Evolutionary conservation across 202 grass and related monocot species (phyloP).

Genomic region (Setaria italica): DNA sequence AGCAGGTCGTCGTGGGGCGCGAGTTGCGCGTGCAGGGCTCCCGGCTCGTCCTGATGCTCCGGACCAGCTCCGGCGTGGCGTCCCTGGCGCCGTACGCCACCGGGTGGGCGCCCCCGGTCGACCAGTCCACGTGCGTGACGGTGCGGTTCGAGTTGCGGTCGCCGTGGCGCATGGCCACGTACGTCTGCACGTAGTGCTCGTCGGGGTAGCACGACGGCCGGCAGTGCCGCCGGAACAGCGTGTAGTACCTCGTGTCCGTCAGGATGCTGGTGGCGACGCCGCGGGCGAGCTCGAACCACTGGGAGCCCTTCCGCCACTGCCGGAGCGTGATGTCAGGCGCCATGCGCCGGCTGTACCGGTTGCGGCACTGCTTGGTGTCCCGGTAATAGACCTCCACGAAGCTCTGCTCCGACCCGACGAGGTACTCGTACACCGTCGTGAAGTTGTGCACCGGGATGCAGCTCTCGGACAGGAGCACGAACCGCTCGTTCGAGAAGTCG

Average conservation of each 20-base stretch:
- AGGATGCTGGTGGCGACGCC: conserved; percentile 58
- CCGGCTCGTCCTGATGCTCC: conserved; percentile 54
- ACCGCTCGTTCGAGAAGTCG: conserved; percentile 94
- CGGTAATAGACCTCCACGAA: conserved; percentile 81
- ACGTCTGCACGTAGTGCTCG: conserved; percentile 92
- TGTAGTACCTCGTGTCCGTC: conserved; percentile 62
- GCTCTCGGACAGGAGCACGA: conserved; percentile 90
- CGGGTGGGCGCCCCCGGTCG: conserved; percentile 63
- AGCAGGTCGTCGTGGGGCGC: conserved; percentile 54
- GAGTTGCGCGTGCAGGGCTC: conserved; percentile 69
- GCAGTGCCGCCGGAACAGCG: conserved; percentile 68
- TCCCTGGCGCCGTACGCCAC: conserved; percentile 51
- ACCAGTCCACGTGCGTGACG: conserved; percentile 87
- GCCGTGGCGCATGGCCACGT: conserved; percentile 63
- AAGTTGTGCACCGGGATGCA: conserved; percentile 89
- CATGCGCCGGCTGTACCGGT: conserved; percentile 79
- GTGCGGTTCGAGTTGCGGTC: conserved; percentile 72
- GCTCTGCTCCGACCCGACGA: conserved; percentile 73
- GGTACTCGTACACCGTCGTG: conserved; percentile 69
- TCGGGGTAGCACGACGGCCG: conserved; percentile 88
- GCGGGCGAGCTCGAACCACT: conserved; percentile 81
- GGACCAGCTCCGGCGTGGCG: conserved; percentile 57
- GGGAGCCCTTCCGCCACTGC: conserved; percentile 86
- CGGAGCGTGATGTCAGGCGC: conserved; percentile 61
- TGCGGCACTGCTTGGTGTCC: conserved; percentile 52